Evolutionary conservation across 2,329 filamentous ascomycete species (phyloP), one percentile per base, ranked within the genome.

Genomic region (Phialophora expanda): DNA sequence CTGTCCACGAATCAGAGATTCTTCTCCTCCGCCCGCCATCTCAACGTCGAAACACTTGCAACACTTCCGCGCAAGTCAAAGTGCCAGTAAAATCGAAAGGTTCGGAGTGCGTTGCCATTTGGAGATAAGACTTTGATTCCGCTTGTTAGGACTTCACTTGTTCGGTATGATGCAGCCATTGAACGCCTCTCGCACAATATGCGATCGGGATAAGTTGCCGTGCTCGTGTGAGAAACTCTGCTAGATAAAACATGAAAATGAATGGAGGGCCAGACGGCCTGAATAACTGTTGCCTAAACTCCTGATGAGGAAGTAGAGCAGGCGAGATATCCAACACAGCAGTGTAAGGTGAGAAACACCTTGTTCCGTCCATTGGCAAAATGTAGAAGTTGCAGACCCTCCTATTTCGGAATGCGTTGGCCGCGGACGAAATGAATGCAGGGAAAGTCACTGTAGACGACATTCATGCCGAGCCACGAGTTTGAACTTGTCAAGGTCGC

Each of bases 281-380:
- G 17, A 44, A n/a, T 44, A 17, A n/a, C 17, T 44, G 38, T 17
- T 8, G 38, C 38, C 14, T n/a, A 44, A 20, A 44, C 17, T 44
- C 38, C 17, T n/a, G 14, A 44, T n/a, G 17, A 44, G 38, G 17
- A 44, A 44, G 38, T 5, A 8, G 38, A 2, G 14, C 5, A 44
- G 38, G 17, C 17, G 6, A n/a, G 38, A 44, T n/a, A 17, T 44
- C 14, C 5, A n/a, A 7, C 38, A 44, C 14, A 8, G 17, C 26
- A 44, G 56, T 12, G 20, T 9, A 2, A 11, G 32, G 12, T n/a
- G n/a, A 44, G 17, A 9, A 38, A 24, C 32, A 44, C 32, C 32
- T 56, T 24, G 55, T 8, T 56, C 17, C 56, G 20, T 51, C 48
- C 48, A 51, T n/a, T 30, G 26, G 22, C 24, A 22, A 32, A 58